Evolutionary conservation across 2,329 filamentous ascomycete genomes (phyloP).

Genomic region (Cladorrhinum sp.): DNA sequence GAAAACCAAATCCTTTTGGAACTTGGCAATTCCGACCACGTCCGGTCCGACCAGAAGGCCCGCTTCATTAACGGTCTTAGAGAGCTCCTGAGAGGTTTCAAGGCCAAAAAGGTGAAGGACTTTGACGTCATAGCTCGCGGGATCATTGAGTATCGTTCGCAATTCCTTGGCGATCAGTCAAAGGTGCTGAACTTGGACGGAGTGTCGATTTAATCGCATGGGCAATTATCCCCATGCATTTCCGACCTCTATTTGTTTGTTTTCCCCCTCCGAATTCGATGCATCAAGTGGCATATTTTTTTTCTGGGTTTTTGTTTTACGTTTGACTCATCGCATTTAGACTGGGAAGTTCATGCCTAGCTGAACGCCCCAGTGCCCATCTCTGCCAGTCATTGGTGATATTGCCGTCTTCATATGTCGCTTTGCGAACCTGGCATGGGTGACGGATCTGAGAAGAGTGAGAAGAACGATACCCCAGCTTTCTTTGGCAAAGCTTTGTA

Average conservation of each 20-base stretch:
- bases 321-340: not conserved
- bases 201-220: constrained; percentile 33
- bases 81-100: constrained; percentile 58
- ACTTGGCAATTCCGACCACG: constrained; percentile 64
- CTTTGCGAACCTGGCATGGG: not conserved
- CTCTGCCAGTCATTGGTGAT: too few relatives aligned
- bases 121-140: constrained; percentile 64
- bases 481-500: not conserved
- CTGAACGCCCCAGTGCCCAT: too few relatives aligned
- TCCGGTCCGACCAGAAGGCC: constrained; percentile 57
- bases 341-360: too few relatives aligned
- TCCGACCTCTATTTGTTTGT: not conserved
- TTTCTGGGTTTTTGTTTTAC: not conserved
- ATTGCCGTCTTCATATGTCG: not conserved
- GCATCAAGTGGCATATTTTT: constrained; percentile 2
- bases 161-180: constrained; percentile 61
- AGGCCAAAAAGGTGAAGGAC: constrained; percentile 58
- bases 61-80: constrained; percentile 62
- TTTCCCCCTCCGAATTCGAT: not conserved
- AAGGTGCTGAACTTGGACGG: constrained; percentile 59
- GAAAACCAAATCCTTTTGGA: constrained; percentile 72
- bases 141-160: constrained; percentile 64
- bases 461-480: not conserved
- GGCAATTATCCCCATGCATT: not conserved
- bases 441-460: not conserved